A percentile compares a stretch with the other conserved stretches of the same genome.
phyloP scores from a whole-genome alignment of 2,329 filamentous ascomycete genomes.

The Stylonectria norvegica region DNA sequence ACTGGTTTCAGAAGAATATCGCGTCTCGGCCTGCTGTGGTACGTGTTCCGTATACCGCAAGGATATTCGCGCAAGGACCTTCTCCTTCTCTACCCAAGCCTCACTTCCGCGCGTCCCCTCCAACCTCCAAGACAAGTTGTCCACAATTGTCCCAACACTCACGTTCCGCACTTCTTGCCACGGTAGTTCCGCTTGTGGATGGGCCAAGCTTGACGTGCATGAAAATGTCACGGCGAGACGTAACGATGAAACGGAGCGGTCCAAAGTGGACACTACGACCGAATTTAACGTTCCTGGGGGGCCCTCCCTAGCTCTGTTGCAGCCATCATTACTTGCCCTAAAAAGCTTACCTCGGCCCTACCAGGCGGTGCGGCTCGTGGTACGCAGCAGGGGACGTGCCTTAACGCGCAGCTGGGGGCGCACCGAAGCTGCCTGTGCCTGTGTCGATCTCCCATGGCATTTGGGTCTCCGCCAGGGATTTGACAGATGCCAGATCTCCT shows the following conservation, averaged over 20 bases:
- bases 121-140: neutral
- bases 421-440: neutral
- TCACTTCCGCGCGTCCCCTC: neutral
- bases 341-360: neutral
- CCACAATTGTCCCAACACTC: neutral
- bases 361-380: neutral
- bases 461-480: conserved; percentile 6
- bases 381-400: neutral
- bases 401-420: neutral
- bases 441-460: conserved; percentile 21
- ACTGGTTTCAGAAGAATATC: conserved; percentile 18
- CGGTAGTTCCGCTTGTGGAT: too few species aligned
- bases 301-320: neutral
- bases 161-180: neutral
- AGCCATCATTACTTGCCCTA: neutral
- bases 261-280: too few species aligned
- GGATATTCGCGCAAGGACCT: neutral
- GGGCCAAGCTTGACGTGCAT: too few species aligned
- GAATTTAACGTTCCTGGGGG: too few species aligned
- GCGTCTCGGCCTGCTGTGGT: neutral
- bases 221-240: too few species aligned
- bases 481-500: conserved; percentile 19
- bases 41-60: neutral
- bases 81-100: neutral
- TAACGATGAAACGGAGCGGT: too few species aligned